Evolutionary conservation across 2,329 filamentous ascomycete genomes (phyloP).

Genomic region (Chrysosphaeria jannelii): DNA sequence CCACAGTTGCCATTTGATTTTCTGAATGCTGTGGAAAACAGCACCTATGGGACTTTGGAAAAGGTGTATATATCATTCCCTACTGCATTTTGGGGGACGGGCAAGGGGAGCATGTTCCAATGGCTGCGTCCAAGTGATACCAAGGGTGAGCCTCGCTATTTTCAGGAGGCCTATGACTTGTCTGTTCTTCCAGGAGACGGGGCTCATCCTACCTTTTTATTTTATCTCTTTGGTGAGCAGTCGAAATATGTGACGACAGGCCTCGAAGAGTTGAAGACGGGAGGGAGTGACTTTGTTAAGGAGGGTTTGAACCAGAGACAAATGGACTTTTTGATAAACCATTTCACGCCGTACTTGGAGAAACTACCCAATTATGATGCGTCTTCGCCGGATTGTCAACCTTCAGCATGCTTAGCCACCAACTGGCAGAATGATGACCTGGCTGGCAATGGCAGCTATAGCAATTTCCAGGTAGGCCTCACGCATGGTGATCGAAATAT

Average conservation of each 20-base stretch:
- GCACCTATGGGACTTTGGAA: conserved; percentile 40
- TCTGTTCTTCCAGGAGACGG: conserved; percentile 26
- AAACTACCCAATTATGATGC: conserved; percentile 36
- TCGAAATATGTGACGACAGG: conserved; percentile 20
- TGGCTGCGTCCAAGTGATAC: conserved; percentile 37
- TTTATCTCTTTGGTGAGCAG: conserved; percentile 44
- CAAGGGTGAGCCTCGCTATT: conserved; percentile 24
- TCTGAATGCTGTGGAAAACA: conserved; percentile 26
- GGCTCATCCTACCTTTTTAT: conserved; percentile 56
- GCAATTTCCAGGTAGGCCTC: conserved; percentile 56
- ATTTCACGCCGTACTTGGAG: conserved; percentile 54
- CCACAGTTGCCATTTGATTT: conserved; percentile 26
- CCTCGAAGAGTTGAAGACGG: conserved; percentile 11
- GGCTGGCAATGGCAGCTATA: conserved; percentile 57
- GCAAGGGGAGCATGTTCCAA: too few species aligned
- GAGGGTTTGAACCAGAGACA: conserved; percentile 13
- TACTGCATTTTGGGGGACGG: conserved; percentile 40
- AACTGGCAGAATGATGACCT: conserved; percentile 52
- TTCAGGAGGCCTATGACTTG: conserved; percentile 49
- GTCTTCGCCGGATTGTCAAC: conserved; percentile 23
- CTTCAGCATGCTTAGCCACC: conserved; percentile 34
- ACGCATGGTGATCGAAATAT: conserved; percentile 43
- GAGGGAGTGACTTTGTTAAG: too few species aligned
- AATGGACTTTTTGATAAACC: conserved; percentile 24
- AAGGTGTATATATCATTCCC: conserved; percentile 39